Base-by-base conservation (phyloP, 441 rosid genomes). In the Pelargonium australe region DNA sequence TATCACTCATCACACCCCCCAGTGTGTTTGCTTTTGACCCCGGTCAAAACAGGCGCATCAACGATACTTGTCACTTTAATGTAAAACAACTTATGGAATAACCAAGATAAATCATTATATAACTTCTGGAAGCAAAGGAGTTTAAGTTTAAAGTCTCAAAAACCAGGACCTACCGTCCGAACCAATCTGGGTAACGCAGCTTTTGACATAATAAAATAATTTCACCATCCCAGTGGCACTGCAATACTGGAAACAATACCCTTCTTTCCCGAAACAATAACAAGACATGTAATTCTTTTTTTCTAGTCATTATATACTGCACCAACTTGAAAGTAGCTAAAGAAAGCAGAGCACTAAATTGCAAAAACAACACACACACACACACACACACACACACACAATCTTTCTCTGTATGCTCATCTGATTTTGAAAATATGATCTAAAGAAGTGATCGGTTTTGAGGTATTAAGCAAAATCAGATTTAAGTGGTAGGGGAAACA, bases 401-500 rank as follows among this genome's bases (percentile, higher is more conserved):
- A 55, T 16, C 61, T 55, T 9, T 55, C 58, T 17, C 61, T 20
- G 7, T 55, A 16, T 55, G 10, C 58, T 55, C 23, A 14, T 55
- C 40, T 34, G 40, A 5, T 34, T 34, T 34, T 34, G 40, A 55
- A 17, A 55, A 53, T 53, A 53, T 55, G 62, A 55, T 17, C 25
- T 55, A 55, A 25, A 55, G 19, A 16, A 7, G 13, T 5, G 10
- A 55, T 55, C 10, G 28, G 19, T 55, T 55, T 1, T 16, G 11
- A 1, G 62, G 62, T 8, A 3, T 55, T 1, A 55, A 55, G 25
- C 55, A 55, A 55, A 6, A 44, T 16, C 25, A 2, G 11, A 55
- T 16, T 55, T 55, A 55, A 28, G 62, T 55, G 19, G 62, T 16
- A 55, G 62, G 25, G 25, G 62, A 55, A 55, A 55, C 62, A 19